Conservation (phyloP, 2,329 filamentous ascomycete species). For the Apiospora aurea region DNA sequence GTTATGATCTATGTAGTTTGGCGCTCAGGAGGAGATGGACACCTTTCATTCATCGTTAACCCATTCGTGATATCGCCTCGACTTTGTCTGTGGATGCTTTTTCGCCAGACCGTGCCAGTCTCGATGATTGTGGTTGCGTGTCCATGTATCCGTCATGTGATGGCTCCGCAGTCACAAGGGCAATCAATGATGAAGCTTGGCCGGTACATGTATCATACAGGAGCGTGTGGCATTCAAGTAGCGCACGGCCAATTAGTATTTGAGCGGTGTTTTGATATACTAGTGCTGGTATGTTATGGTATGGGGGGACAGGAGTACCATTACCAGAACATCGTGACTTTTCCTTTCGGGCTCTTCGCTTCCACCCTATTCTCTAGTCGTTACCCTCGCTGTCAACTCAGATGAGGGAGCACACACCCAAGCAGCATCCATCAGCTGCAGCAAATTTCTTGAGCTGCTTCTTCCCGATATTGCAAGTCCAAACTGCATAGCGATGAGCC, state of each 20-base stretch:
- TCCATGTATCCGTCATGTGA: neutral
- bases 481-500: neutral
- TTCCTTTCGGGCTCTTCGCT: neutral
- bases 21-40: too few relatives aligned
- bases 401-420: neutral
- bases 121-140: neutral
- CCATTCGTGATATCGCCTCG: neutral
- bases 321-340: neutral
- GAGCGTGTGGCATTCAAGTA: neutral
- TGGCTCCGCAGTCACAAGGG: neutral
- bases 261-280: constrained; percentile 7
- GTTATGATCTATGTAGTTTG: too few relatives aligned
- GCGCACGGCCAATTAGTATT: neutral
- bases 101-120: neutral
- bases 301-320: neutral
- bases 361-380: neutral
- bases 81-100: neutral
- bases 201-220: neutral
- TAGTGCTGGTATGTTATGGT: neutral
- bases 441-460: neutral
- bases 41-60: neutral
- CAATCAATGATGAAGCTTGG: neutral
- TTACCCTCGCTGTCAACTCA: neutral
- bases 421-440: neutral
- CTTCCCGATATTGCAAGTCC: neutral